Percentiles rank a stretch among this genome's conserved stretches.
phyloP scores from a whole-genome alignment of 2,329 filamentous ascomycete genomes.

The Penicillium sp. region DNA sequence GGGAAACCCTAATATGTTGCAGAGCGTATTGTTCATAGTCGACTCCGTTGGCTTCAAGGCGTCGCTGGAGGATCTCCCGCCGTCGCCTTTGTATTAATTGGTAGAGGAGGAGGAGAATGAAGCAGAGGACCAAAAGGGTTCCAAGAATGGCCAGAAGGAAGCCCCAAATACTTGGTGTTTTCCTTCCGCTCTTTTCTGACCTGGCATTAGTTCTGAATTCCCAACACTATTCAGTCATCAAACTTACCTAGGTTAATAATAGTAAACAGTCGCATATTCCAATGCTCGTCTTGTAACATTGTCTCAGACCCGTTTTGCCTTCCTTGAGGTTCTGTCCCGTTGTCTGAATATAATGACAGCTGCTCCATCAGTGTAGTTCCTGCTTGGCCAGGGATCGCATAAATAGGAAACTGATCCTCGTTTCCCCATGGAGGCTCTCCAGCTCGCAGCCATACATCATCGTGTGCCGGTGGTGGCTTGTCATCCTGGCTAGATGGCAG shows the following conservation, averaged over 20 bases:
- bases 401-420: conserved; percentile 77
- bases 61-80: conserved; percentile 68
- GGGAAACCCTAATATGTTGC: conserved; percentile 78
- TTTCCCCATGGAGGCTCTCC: conserved; percentile 74
- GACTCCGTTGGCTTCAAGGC: conserved; percentile 78
- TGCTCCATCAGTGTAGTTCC: conserved; percentile 73
- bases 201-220: conserved; percentile 1
- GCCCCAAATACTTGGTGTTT: conserved; percentile 77
- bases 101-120: conserved; percentile 70
- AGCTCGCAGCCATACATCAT: conserved; percentile 71
- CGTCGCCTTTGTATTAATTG: conserved; percentile 76
- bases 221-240: neutral
- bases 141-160: conserved; percentile 79
- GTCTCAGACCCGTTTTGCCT: neutral
- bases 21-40: conserved; percentile 87
- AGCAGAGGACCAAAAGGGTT: conserved; percentile 74
- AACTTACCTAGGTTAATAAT: conserved; percentile 52
- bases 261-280: conserved; percentile 51
- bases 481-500: conserved; percentile 52
- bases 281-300: conserved; percentile 2
- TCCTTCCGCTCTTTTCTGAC: conserved; percentile 30
- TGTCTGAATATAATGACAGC: conserved; percentile 77
- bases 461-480: conserved; percentile 69
- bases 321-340: conserved; percentile 52
- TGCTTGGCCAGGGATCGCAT: conserved; percentile 72